Base-by-base conservation (phyloP, 2,329 filamentous ascomycete species). In the Penicillium olsonii region DNA sequence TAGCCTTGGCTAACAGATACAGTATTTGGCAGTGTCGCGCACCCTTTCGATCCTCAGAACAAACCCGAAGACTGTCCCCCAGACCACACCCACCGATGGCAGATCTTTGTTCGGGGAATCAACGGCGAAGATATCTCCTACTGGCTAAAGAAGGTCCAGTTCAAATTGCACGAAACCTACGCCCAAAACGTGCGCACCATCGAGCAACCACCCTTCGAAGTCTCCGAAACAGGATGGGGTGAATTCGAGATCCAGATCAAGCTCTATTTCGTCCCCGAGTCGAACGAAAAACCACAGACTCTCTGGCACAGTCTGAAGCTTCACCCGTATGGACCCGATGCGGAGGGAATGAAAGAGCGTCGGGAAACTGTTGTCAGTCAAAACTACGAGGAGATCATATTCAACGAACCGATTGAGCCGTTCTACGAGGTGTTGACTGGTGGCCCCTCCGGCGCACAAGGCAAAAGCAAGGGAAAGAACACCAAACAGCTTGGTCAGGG, bases 121-220 rank as follows among this genome's bases (percentile, higher is more conserved):
- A 90, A 95, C 63, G 89, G 90, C 69, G 88, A 90, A 52, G 90
- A 96, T 67, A 87, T 97, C 59, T 91, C 89, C 22, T 94, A 95
- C 72, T 99, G 94, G 91, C 81, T 97, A 59, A 90, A 92, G 50
- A 92, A 95, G 64, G 92, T 99, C 1, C 92, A 96, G 70, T 99
- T 99, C 76, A 97, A 97, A 72, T 84, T 99, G 14, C 92, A 96
- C 78, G 92, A 97, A 72, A 96, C 92, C 9, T 97, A 96, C 69
- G 86, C 90, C 22, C 95, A 96, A 71, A 88, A 88, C 49, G 82
- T 94, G 18, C 87, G 94, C 61, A 95, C 87, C 68, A 79, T 94
- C 64, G 92, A 96, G 64, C 83, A 84, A 53, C 83, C 88, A 65
- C 91, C 78, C 10, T 99, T 96, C 64, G 79, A 90, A 64, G 87